Evolutionary conservation across 208 protist genomes (phyloP).

Genomic region (Balamuthia mandrillaris): DNA sequence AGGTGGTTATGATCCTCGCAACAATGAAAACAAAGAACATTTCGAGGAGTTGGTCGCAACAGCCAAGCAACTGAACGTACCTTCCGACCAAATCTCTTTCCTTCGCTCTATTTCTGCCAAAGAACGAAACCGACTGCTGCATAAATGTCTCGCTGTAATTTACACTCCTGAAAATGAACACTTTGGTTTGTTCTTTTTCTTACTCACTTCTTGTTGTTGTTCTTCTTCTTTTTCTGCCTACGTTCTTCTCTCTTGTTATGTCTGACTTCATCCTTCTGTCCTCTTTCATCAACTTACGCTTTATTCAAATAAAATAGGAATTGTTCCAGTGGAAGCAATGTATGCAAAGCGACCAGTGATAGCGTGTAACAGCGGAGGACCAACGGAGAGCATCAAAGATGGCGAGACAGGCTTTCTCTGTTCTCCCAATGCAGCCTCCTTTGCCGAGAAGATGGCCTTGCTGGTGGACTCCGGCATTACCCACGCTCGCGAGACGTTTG

Average conservation of each 20-base stretch:
- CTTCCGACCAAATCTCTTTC: conserved; percentile 68
- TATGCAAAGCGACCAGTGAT: conserved; percentile 71
- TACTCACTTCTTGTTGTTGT: conserved; percentile 50
- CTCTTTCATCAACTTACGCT: too few species aligned
- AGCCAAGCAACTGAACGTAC: conserved; percentile 40
- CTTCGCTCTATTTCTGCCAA: conserved; percentile 78
- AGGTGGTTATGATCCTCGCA: conserved; percentile 71
- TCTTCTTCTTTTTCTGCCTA: too few species aligned
- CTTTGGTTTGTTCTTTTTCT: conserved; percentile 81
- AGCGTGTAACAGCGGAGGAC: conserved; percentile 86
- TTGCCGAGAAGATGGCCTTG: not conserved
- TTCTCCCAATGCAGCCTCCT: not conserved
- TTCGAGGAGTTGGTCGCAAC: conserved; percentile 73
- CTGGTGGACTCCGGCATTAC: not conserved
- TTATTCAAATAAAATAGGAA: conserved; percentile 90
- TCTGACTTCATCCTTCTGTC: too few species aligned
- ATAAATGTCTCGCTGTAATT: conserved; percentile 73
- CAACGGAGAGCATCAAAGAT: conserved; percentile 82
- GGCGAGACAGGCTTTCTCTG: conserved; percentile 18
- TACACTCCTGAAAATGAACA: conserved; percentile 93
- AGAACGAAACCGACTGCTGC: conserved; percentile 75
- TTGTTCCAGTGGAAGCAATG: conserved; percentile 78
- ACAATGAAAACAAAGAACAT: conserved; percentile 70
- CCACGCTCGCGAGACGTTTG: not conserved
- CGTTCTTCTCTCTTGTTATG: too few species aligned